Evolutionary conservation across 1,284 basidiomycete genomes (phyloP).

Genomic region (Cutaneotrichosporon spelunceum): DNA sequence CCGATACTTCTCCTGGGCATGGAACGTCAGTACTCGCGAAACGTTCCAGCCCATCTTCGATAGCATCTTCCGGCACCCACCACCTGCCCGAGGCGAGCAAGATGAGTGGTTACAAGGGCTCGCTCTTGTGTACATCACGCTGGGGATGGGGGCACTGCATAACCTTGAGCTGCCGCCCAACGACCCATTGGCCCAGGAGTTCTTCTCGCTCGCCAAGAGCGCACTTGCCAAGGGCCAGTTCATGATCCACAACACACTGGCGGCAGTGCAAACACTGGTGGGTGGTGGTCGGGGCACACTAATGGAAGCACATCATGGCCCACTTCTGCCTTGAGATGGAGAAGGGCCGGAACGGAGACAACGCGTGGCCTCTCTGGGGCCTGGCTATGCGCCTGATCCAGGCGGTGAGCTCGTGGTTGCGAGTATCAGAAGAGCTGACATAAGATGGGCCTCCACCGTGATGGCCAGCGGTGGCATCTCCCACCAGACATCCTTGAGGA

Average conservation of each 20-base stretch:
- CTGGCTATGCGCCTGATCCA: constrained; percentile 38
- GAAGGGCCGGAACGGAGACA: constrained; percentile 38
- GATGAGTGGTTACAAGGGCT: constrained; percentile 28
- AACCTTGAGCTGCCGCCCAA: constrained; percentile 40
- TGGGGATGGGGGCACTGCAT: constrained; percentile 38
- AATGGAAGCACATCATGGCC: constrained; percentile 28
- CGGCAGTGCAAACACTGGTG: constrained; percentile 35
- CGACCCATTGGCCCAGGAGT: constrained; percentile 34
- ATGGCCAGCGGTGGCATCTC: constrained; percentile 40
- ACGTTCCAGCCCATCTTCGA: constrained; percentile 30
- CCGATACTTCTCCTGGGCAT: constrained; percentile 33
- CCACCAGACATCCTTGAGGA: constrained; percentile 32
- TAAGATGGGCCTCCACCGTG: constrained; percentile 44
- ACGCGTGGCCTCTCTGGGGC: constrained; percentile 45
- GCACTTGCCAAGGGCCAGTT: constrained; percentile 39
- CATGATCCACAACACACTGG: constrained; percentile 34
- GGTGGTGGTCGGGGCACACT: constrained; percentile 5
- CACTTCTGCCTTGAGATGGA: constrained; percentile 35
- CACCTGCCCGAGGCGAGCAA: neutral
- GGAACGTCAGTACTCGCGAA: constrained; percentile 25
- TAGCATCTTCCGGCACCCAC: constrained; percentile 14
- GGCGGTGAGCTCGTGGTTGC: constrained; percentile 25
- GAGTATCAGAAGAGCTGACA: neutral
- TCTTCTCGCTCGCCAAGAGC: constrained; percentile 27
- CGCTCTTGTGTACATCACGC: constrained; percentile 32